These are phyloP conservation scores for Auriscalpium vulgare DNA, from an alignment of 768 basidiomycete genomes.

Conservation along the genomic window DNA sequence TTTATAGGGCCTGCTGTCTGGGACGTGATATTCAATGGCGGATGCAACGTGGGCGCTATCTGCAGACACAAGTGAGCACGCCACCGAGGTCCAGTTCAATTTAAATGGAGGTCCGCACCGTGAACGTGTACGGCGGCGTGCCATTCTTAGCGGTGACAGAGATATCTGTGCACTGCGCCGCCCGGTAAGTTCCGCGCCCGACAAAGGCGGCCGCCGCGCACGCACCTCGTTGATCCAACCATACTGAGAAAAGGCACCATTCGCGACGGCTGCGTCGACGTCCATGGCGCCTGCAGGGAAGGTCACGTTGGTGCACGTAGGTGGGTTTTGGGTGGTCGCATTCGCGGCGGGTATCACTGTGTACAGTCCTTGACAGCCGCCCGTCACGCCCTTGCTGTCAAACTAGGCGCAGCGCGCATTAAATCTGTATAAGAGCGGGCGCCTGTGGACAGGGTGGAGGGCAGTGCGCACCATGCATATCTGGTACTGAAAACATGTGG, in stretches of 20 bases:
- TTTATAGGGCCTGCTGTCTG: constrained; percentile 35
- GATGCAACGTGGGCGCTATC: constrained; percentile 54
- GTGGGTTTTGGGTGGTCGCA: constrained; percentile 23
- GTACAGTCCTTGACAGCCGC: constrained; percentile 53
- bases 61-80: constrained; percentile 14
- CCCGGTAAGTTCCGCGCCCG: too few species aligned
- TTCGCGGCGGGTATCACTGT: constrained; percentile 39
- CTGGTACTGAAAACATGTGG: constrained; percentile 39
- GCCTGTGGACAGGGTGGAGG: background rate
- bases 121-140: constrained; percentile 51
- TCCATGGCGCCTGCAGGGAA: constrained; percentile 33
- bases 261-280: constrained; percentile 34
- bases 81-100: too few species aligned
- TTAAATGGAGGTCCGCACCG: constrained; percentile 27
- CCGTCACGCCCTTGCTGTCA: constrained; percentile 47
- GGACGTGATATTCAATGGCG: constrained; percentile 50
- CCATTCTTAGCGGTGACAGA: constrained; percentile 46
- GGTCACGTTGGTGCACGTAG: constrained; percentile 46
- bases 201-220: background rate
- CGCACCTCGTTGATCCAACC: constrained; percentile 52
- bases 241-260: constrained; percentile 48
- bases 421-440: background rate
- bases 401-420: constrained; percentile 28
- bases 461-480: constrained; percentile 49
- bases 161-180: constrained; percentile 47